Base-by-base conservation (phyloP, 2,329 filamentous ascomycete species). In the Acrodontium crateriforme region DNA sequence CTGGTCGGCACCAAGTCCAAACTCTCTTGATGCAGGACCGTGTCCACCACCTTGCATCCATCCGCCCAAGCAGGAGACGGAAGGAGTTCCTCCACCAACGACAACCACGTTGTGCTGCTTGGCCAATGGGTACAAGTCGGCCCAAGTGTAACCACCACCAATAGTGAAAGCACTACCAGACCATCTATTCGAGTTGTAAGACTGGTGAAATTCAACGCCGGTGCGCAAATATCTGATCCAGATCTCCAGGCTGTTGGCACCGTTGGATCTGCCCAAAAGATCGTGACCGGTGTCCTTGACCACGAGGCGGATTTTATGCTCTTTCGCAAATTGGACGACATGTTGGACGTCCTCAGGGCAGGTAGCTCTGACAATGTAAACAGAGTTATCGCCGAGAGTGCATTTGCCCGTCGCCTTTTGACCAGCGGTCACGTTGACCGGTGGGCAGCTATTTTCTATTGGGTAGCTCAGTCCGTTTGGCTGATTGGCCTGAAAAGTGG, bases 281-380 rank as follows among this genome's bases (percentile, higher is more conserved):
- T 71, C 67, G 41, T 73, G 68, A 2, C 67, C 68, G 0, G 67
- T 71, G 38, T 71, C 71, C 34, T 63, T 60, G 34, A 73, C 59
- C 16, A 56, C 48, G 2, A 63, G 42, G 3, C 60, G 53, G 24
- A 64, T 45, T 24, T 59, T 57, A 11, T 52, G 37, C 24, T 33
- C 31, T 24, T 32, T 31, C 5, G 54, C 56, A 31, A 60, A 61
- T 20, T n/a, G n/a, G n/a, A n/a, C n/a, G n/a, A n/a, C n/a, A n/a
- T n/a, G n/a, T n/a, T n/a, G n/a, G n/a, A n/a, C n/a, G n/a, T n/a
- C n/a, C n/a, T n/a, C n/a, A n/a, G n/a, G n/a, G n/a, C n/a, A n/a
- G n/a, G n/a, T n/a, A n/a, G n/a, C n/a, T n/a, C n/a, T n/a, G n/a
- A n/a, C n/a, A n/a, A n/a, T n/a, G n/a, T n/a, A n/a, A n/a, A n/a